Base-by-base conservation (phyloP, 352 stramenopile genomes). In the Globisporangium cystogenes region DNA sequence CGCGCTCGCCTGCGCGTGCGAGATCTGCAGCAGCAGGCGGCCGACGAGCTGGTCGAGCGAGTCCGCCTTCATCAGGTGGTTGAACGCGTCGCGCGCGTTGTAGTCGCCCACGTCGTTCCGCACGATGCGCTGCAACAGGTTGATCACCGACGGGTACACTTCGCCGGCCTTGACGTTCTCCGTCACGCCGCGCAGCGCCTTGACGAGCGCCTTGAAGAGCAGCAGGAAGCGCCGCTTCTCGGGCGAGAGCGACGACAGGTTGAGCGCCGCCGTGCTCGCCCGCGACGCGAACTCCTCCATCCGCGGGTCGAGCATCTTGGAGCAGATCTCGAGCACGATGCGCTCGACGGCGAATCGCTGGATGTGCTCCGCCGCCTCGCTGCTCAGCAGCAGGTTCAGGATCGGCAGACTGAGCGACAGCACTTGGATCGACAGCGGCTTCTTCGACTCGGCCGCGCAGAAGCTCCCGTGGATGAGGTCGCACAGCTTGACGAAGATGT, bases 101-200 rank as follows among this genome's bases (percentile, higher is more conserved):
- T 91, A 94, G 53, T 91, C 82, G 24, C 72, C 74, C 0, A 89
- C 81, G 42, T 91, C 79, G 43, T 90, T 90, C 21, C 76, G 75
- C 16, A 94, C 74, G 20, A 94, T 74, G 12, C 84, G 80, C 51
- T 94, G 76, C 35, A 95, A 58, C 20, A 93, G 45, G 50, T 90
- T 87, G 48, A 95, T 77, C 31, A 90, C 79, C 0, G 76, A 85
- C 0, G 82, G 82, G 36, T 86, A 92, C 27, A 95, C 68, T 50
- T 87, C 78, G 0, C 80, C 72, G 31, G 76, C 51, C n/a, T 77
- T 82, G 16, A 86, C 64, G 24, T 75, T 64, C 53, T 91, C 73
- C 4, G 68, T 84, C 18, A 86, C 46, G 15, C 65, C 75, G 4
- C 70, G 67, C 61, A 89, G 57, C 7, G 83, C 70, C 50, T 86